Percentiles rank a stretch among this genome's conserved stretches.
These are phyloP conservation scores for Aspergillus brunneoviolaceus DNA, from an alignment of 2,329 filamentous ascomycete species.

Conservation along the genomic window DNA sequence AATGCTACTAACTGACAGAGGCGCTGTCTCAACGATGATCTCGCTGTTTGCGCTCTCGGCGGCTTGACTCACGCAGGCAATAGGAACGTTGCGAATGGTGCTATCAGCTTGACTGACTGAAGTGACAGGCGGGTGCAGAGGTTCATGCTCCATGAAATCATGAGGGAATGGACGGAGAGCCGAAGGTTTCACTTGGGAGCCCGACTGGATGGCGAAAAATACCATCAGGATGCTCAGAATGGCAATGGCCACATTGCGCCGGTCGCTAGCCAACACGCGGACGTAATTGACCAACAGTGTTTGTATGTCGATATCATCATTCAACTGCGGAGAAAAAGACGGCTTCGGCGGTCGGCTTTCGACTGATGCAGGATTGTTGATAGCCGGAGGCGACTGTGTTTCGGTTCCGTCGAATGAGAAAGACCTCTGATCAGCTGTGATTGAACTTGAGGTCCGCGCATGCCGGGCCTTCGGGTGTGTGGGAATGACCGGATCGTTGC, in stretches of 20 bases:
- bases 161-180: conserved; percentile 19
- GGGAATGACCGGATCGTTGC: conserved; percentile 15
- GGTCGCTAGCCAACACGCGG: conserved; percentile 52
- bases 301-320: conserved; percentile 51
- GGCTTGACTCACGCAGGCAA: not conserved
- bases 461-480: not conserved
- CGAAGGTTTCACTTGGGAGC: conserved; percentile 3
- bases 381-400: conserved; percentile 1
- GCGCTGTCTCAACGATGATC: not conserved
- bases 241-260: conserved; percentile 53
- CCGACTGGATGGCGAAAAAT: conserved; percentile 35
- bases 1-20: not conserved
- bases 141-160: conserved; percentile 11
- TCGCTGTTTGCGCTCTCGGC: not conserved
- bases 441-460: not conserved
- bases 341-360: conserved; percentile 3
- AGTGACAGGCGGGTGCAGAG: conserved; percentile 1
- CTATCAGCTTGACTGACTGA: conserved; percentile 8
- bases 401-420: conserved; percentile 1
- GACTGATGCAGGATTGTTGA: conserved; percentile 5
- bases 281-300: conserved; percentile 56
- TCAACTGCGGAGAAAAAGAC: conserved; percentile 5
- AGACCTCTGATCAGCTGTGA: not conserved
- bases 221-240: conserved; percentile 47
- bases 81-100: not conserved